Percentiles rank a stretch among this genome's conserved stretches.
Evolutionary conservation across 495 filamentous ascomycete species (phyloP).

Genomic region (Margaritispora aquatica): DNA sequence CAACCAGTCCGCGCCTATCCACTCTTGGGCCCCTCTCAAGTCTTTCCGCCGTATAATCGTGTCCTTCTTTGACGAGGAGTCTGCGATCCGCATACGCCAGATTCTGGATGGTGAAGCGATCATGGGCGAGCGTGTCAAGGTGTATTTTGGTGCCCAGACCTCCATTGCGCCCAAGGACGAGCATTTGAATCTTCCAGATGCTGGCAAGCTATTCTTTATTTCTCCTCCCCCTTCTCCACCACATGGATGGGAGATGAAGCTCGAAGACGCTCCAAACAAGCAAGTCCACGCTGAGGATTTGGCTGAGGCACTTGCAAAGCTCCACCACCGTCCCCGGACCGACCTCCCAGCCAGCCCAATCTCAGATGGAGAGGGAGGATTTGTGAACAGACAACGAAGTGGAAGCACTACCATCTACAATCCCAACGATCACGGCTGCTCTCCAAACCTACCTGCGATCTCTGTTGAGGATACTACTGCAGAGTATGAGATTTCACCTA

Average conservation of each 20-base stretch:
- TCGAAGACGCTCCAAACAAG: constrained; percentile 91
- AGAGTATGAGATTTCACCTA: constrained; percentile 38
- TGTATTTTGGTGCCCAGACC: constrained; percentile 86
- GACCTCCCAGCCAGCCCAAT: constrained; percentile 20
- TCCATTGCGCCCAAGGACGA: constrained; percentile 48
- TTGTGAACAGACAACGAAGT: constrained; percentile 25
- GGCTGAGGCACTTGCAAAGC: constrained; percentile 66
- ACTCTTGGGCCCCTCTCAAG: constrained; percentile 86
- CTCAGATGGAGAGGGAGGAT: constrained; percentile 13
- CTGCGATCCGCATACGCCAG: constrained; percentile 66
- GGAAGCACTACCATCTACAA: constrained; percentile 68
- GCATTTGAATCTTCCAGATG: constrained; percentile 75
- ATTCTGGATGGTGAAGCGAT: constrained; percentile 65
- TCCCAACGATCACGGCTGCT: constrained; percentile 66
- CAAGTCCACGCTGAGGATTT: constrained; percentile 89
- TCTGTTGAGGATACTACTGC: constrained; percentile 85
- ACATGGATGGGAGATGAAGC: constrained; percentile 83
- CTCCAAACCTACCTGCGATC: constrained; percentile 77
- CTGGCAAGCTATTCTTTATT: constrained; percentile 94
- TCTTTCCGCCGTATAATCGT: constrained; percentile 89
- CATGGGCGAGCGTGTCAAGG: constrained; percentile 61
- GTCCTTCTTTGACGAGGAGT: constrained; percentile 69
- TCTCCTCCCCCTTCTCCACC: constrained; percentile 87
- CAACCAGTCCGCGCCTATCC: constrained; percentile 58
- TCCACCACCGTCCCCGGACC: constrained; percentile 38